Base-by-base conservation (phyloP, 2,329 filamentous ascomycete genomes). In the Ophiostoma montium region DNA sequence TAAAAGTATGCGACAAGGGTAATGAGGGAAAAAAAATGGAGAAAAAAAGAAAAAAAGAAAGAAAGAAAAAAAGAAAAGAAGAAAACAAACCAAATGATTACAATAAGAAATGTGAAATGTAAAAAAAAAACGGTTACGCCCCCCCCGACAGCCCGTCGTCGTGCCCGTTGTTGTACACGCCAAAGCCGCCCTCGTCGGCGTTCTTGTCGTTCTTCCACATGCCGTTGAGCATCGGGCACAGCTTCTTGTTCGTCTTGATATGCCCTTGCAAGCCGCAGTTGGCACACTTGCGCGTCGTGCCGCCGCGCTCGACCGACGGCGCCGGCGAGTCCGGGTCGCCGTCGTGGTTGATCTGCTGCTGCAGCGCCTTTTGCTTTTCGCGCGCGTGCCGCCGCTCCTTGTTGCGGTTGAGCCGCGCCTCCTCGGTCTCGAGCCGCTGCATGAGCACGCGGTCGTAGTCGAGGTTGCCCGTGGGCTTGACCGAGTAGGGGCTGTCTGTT, bases 191-290 rank as follows among this genome's bases (percentile, higher is more conserved):
- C 53, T 78, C 70, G 53, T 78, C 75, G n/a, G 67, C 66, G 50
- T 69, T 68, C 54, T 73, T 74, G 56, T 76, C 73, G 35, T 69
- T 67, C 55, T 84, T 82, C 70, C 84, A 84, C 31, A 84, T 86
- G 47, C 87, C 86, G 62, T 94, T 94, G 54, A 94, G 80, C 63
- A 92, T 71, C 44, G 86, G 86, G 63, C 86, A 94, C 59, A 89
- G 75, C 87, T 95, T 96, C 70, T 95, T 94, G 72, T 96, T 96
- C 44, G 90, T 96, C 68, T 95, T 95, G 72, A 98, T 98, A 62
- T 98, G 92, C 31, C 92, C 92, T 49, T 94, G 84, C 64, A 92
- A 85, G 46, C 92, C 92, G 67, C 92, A 98, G 65, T 95, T 96
- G 57, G 92, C 92, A 68, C 92, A 98, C 70, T 96, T 96, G 59